These are phyloP conservation scores for Alternaria hordeiaustralica DNA, from an alignment of 2,329 filamentous ascomycete genomes.

Conservation along the genomic window DNA sequence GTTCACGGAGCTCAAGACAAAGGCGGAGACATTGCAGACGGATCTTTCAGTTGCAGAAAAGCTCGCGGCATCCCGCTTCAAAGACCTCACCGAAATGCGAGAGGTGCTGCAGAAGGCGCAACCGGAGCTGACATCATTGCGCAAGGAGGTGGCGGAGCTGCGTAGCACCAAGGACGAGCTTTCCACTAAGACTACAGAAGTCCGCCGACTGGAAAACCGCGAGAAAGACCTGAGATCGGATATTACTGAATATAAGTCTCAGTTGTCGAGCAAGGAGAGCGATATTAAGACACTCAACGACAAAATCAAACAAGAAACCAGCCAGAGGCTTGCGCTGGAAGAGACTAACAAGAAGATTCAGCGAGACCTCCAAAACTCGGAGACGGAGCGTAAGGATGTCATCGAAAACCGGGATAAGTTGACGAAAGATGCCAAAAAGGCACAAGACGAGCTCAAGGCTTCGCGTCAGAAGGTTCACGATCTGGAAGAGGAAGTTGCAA, in stretches of 20 bases:
- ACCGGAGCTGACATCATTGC: conserved; percentile 79
- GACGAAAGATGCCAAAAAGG: conserved; percentile 70
- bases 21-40: conserved; percentile 73
- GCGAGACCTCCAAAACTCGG: conserved; percentile 77
- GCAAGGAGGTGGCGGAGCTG: conserved; percentile 76
- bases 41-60: conserved; percentile 87
- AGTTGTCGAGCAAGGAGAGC: conserved; percentile 73
- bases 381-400: conserved; percentile 80
- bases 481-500: conserved; percentile 75
- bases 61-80: conserved; percentile 85
- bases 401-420: conserved; percentile 75
- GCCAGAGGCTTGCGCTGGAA: conserved; percentile 74
- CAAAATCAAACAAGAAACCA: conserved; percentile 76
- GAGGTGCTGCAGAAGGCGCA: conserved; percentile 84
- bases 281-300: conserved; percentile 82
- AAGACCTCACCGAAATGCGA: conserved; percentile 80
- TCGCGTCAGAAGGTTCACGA: conserved; percentile 67
- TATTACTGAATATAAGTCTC: conserved; percentile 71
- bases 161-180: conserved; percentile 80
- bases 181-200: conserved; percentile 64
- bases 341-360: conserved; percentile 77
- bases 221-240: conserved; percentile 84
- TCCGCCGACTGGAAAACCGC: conserved; percentile 78
- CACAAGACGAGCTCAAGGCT: conserved; percentile 72
- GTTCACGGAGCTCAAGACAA: conserved; percentile 74